Percentiles rank a stretch among this genome's conserved stretches.
Conservation (phyloP, 495 filamentous ascomycete genomes). For the Penicillium malachiteum region DNA sequence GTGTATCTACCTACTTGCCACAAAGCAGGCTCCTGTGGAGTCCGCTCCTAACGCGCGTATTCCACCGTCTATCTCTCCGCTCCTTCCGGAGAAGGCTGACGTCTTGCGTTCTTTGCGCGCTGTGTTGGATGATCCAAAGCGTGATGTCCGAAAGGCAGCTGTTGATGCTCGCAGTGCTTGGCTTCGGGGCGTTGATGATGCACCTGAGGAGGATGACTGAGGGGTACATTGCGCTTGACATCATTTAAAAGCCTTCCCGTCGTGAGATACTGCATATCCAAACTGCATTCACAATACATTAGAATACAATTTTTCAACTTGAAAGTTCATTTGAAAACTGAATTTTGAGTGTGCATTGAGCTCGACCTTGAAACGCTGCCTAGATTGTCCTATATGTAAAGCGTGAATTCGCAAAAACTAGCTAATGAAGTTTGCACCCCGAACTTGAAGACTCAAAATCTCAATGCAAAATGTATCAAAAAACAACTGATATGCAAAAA, state of each 20-base stretch:
- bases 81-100: constrained; percentile 57
- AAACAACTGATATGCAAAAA: no score
- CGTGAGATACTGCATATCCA: neutral
- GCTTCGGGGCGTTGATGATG: constrained; percentile 60
- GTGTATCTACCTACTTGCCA: constrained; percentile 58
- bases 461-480: no score
- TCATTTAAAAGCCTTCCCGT: neutral
- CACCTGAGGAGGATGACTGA: constrained; percentile 55
- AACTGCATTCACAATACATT: neutral
- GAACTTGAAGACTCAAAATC: no score
- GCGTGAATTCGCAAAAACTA: no score
- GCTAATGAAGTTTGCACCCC: no score
- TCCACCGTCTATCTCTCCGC: constrained; percentile 38
- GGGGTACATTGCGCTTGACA: no score
- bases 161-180: constrained; percentile 67
- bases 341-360: no score
- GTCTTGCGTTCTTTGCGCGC: constrained; percentile 54
- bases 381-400: no score
- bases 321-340: no score
- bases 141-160: constrained; percentile 65
- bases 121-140: constrained; percentile 65
- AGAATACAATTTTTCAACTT: no score
- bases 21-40: constrained; percentile 22
- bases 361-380: no score
- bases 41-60: constrained; percentile 31